These are phyloP conservation scores for Starmerella gropengiesseri DNA, from an alignment of 805 yeast genomes.

Conservation along the genomic window DNA sequence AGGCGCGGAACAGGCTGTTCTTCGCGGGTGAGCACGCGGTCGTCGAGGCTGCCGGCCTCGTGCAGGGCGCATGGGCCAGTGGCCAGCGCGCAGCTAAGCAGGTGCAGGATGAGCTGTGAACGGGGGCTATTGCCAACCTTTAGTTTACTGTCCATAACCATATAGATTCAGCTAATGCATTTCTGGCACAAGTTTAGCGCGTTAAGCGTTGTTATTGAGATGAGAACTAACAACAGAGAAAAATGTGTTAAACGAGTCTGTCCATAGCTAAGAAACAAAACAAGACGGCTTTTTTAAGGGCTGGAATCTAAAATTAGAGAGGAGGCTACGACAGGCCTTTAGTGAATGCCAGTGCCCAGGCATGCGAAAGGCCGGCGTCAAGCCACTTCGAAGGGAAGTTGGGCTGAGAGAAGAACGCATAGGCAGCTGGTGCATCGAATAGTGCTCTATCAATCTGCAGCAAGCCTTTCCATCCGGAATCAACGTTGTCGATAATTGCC, in stretches of 20 bases:
- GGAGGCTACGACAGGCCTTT: constrained; percentile 29
- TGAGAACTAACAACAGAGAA: no score
- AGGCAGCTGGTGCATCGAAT: constrained; percentile 51
- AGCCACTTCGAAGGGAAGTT: constrained; percentile 44
- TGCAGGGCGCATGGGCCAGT: constrained; percentile 78
- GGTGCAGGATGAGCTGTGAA: constrained; percentile 20
- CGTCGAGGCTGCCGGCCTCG: constrained; percentile 77
- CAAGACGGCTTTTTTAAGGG: no score
- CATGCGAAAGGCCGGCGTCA: constrained; percentile 70
- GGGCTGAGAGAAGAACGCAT: constrained; percentile 43
- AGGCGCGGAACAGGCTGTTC: constrained; percentile 36
- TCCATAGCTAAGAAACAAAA: no score
- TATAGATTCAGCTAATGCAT: background rate
- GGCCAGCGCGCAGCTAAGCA: constrained; percentile 46
- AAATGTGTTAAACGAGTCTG: no score
- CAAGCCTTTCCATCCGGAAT: constrained; percentile 56
- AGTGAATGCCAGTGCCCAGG: constrained; percentile 71
- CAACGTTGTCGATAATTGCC: constrained; percentile 33
- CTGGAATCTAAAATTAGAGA: no score
- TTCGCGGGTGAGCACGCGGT: constrained; percentile 88
- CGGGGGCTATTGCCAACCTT: background rate
- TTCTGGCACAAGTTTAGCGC: no score
- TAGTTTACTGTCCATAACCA: no score
- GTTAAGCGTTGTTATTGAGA: no score
- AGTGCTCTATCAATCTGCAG: constrained; percentile 62